Percentiles rank a stretch among this genome's conserved stretches.
These are phyloP conservation scores for Albatrellus ellisii DNA, from an alignment of 768 basidiomycete genomes.

Conservation along the genomic window DNA sequence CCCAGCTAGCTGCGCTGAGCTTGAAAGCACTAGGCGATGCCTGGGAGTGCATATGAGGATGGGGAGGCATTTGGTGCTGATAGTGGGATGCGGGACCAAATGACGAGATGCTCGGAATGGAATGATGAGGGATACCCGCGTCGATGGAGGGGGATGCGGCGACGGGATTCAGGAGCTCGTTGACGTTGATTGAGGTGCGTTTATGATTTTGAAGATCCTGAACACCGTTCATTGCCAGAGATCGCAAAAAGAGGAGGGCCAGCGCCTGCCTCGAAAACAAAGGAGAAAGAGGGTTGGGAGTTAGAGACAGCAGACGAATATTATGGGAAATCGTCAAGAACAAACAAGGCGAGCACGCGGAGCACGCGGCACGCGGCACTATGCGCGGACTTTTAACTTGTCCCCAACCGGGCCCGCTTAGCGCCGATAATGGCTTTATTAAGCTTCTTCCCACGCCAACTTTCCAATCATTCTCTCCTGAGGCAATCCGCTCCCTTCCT, in stretches of 20 bases:
- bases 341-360: not conserved
- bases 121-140: conserved; percentile 18
- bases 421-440: no score
- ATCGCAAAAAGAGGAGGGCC: not conserved
- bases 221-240: conserved; percentile 24
- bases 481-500: no score
- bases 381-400: not conserved
- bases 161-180: conserved; percentile 36
- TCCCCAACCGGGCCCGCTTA: not conserved
- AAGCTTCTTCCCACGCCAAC: no score
- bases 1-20: conserved; percentile 55
- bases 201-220: conserved; percentile 29
- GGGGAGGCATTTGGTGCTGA: conserved; percentile 13
- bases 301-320: not conserved
- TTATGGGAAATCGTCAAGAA: no score
- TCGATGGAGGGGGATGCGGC: conserved; percentile 20
- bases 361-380: not conserved
- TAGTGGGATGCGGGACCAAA: conserved; percentile 8
- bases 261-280: not conserved
- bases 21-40: conserved; percentile 26
- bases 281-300: not conserved
- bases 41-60: conserved; percentile 3
- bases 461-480: no score
- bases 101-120: conserved; percentile 2
- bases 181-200: conserved; percentile 37